Conservation (phyloP, 2,329 filamentous ascomycete species). For the Magnaporthales sp. region DNA sequence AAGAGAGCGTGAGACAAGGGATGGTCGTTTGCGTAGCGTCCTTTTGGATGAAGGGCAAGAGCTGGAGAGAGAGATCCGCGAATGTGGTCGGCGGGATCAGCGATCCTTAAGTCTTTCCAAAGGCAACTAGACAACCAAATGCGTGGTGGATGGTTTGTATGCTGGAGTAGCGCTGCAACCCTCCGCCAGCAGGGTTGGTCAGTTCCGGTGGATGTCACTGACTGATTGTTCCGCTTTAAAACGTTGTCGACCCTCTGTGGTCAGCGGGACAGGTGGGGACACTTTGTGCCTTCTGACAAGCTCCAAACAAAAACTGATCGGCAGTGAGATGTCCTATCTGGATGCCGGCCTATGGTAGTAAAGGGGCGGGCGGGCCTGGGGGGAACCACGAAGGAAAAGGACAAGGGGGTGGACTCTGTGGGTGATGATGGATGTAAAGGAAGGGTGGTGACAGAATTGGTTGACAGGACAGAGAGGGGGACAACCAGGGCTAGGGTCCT, state of each 20-base stretch:
- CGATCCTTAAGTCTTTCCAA: constrained; percentile 49
- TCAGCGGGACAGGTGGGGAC: constrained; percentile 6
- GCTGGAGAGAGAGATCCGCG: constrained; percentile 24
- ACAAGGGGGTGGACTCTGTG: neutral
- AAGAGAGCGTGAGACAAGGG: constrained; percentile 30
- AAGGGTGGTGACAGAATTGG: neutral
- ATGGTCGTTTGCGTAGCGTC: constrained; percentile 28
- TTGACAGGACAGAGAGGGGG: neutral
- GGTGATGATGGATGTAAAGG: neutral
- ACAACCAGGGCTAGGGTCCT: neutral
- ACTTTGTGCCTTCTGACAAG: constrained; percentile 4
- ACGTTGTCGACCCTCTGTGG: constrained; percentile 4
- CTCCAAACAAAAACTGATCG: constrained; percentile 5
- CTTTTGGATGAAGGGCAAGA: constrained; percentile 14
- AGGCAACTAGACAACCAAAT: constrained; percentile 10
- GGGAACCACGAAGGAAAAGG: neutral
- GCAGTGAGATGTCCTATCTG: constrained; percentile 1
- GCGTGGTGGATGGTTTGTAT: neutral
- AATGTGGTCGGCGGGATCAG: constrained; percentile 37
- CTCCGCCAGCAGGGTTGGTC: neutral
- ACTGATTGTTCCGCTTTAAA: neutral
- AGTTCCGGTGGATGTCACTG: neutral
- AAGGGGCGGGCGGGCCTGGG: neutral
- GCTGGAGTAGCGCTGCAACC: constrained; percentile 1
- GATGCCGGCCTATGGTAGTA: constrained; percentile 1